Conservation (phyloP, 331 rosid species). For the Spiraea crenata region DNA sequence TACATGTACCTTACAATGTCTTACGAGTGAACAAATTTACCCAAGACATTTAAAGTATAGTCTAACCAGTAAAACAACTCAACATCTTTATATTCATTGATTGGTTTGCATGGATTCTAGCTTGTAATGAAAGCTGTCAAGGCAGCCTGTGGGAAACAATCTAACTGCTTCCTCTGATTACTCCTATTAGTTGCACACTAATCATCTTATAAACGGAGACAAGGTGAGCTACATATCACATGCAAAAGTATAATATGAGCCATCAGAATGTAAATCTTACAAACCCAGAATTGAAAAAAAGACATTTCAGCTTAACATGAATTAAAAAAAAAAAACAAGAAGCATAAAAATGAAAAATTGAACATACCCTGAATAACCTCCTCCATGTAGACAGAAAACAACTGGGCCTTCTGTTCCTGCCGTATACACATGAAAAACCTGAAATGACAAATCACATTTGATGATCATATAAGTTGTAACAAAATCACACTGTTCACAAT, state of each 20-base stretch:
- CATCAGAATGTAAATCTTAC: neutral
- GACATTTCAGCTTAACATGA: slow-evolving; percentile 14
- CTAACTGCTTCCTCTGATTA: neutral
- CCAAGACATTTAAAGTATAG: neutral
- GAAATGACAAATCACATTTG: slow-evolving; percentile 31
- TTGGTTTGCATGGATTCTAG: too few relatives aligned
- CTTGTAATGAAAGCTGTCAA: neutral
- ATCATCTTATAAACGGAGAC: neutral
- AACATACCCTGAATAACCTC: slow-evolving; percentile 92
- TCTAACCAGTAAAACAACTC: neutral
- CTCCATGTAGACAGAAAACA: slow-evolving; percentile 92
- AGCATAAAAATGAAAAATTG: neutral
- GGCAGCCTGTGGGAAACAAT: neutral
- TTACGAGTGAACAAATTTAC: too few relatives aligned
- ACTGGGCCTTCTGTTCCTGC: slow-evolving; percentile 98
- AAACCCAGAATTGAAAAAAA: slow-evolving; percentile 5
- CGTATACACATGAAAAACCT: slow-evolving; percentile 90
- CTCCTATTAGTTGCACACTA: neutral
- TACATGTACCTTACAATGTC: neutral
- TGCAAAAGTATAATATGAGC: neutral
- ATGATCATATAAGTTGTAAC: neutral
- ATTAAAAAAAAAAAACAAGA: neutral
- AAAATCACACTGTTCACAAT: neutral
- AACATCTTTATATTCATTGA: too few relatives aligned
- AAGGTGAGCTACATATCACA: neutral